Evolutionary conservation across 2,329 filamentous ascomycete species (phyloP).

Genomic region (Cladosporium sp.): DNA sequence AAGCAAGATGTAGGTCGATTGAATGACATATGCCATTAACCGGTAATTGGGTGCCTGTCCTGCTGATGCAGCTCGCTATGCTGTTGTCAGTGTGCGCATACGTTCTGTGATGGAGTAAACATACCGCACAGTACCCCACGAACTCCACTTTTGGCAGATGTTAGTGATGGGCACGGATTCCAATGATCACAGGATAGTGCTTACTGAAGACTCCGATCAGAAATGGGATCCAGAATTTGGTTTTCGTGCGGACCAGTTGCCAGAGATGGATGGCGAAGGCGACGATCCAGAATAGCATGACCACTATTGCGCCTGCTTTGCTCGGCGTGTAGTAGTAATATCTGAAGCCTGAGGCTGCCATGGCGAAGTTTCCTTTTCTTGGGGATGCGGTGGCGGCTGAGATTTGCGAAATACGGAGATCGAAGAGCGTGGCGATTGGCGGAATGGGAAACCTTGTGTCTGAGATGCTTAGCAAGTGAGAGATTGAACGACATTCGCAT

Average conservation of each 20-base stretch:
- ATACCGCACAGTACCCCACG: not conserved
- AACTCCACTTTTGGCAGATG: not conserved
- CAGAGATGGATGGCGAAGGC: not conserved
- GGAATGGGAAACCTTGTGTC: no score
- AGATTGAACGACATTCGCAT: no score
- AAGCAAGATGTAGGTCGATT: conserved; percentile 40
- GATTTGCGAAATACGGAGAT: no score
- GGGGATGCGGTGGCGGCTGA: no score
- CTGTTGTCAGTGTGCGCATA: no score
- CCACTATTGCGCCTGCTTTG: not conserved
- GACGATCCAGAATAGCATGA: not conserved
- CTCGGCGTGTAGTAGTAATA: not conserved
- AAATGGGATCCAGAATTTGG: conserved; percentile 49
- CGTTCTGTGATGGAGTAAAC: no score
- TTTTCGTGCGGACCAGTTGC: conserved; percentile 39
- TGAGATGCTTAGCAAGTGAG: no score
- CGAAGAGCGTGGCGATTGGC: no score
- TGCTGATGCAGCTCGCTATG: not conserved
- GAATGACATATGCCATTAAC: conserved; percentile 21
- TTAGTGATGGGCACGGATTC: not conserved
- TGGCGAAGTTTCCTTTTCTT: no score
- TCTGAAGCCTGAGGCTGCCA: not conserved
- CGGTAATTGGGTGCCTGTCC: not conserved
- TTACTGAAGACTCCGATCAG: conserved; percentile 33
- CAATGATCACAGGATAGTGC: not conserved